Conservation (phyloP, 1,139 yeast species). For the Kodamaea arcana region DNA sequence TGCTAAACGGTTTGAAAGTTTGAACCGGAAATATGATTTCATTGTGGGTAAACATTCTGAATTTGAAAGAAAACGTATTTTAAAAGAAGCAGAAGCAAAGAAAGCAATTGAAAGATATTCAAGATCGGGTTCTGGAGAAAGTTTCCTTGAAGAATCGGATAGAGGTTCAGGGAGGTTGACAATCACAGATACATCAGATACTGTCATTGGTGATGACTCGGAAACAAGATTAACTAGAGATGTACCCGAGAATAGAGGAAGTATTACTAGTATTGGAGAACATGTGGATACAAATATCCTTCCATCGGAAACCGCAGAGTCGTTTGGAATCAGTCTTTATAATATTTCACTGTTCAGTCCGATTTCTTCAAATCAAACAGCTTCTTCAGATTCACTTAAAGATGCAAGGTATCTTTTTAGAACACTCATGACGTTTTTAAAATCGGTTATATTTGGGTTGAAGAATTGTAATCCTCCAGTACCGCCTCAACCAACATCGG, state of each 20-base stretch:
- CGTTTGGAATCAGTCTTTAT: constrained; percentile 26
- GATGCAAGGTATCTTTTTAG: constrained; percentile 87
- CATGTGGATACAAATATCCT: background rate
- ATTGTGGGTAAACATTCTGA: constrained; percentile 61
- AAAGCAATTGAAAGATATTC: constrained; percentile 41
- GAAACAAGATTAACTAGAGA: constrained; percentile 5
- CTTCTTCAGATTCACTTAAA: constrained; percentile 64
- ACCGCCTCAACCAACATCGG: constrained; percentile 50
- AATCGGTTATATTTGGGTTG: constrained; percentile 85
- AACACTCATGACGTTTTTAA: constrained; percentile 83
- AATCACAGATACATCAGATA: constrained; percentile 12
- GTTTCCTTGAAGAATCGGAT: constrained; percentile 6
- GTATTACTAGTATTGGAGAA: background rate
- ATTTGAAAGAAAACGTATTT: constrained; percentile 41
- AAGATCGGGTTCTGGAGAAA: constrained; percentile 8
- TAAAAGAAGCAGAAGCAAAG: constrained; percentile 42
- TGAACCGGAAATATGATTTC: constrained; percentile 67
- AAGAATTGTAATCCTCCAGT: constrained; percentile 90
- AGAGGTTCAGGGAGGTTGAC: constrained; percentile 10
- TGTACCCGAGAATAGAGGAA: background rate
- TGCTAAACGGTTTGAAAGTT: constrained; percentile 73
- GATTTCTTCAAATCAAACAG: constrained; percentile 28
- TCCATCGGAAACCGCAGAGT: constrained; percentile 8
- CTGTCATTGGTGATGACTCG: constrained; percentile 8
- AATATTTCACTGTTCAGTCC: constrained; percentile 41